Conservation (phyloP, 345 rosid genomes). For the Cardiospermum halicacabum region DNA sequence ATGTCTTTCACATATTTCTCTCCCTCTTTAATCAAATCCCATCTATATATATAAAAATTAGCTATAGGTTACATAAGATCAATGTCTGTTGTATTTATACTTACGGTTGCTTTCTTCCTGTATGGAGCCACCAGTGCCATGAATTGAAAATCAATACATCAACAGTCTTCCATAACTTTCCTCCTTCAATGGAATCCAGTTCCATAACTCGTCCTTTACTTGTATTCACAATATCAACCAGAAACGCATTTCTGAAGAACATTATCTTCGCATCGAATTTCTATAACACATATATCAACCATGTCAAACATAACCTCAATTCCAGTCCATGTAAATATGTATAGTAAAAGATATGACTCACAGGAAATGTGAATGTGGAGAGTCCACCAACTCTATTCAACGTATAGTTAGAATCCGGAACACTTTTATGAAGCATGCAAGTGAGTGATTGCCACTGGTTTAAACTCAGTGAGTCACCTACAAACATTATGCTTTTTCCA, state of each 20-base stretch:
- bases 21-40: constrained; percentile 49
- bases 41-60: constrained; percentile 24
- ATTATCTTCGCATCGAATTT: constrained; percentile 34
- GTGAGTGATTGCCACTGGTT: constrained; percentile 93
- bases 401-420: constrained; percentile 31
- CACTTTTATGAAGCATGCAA: constrained; percentile 66
- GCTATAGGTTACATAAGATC: no score
- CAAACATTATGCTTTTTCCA: constrained; percentile 72
- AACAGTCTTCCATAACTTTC: constrained; percentile 43
- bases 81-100: not conserved
- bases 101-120: constrained; percentile 69
- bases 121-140: constrained; percentile 99
- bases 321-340: no score
- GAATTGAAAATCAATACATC: constrained; percentile 64
- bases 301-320: no score
- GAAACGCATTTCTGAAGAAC: constrained; percentile 67
- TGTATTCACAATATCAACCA: constrained; percentile 50
- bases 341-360: constrained; percentile 14
- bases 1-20: constrained; percentile 37
- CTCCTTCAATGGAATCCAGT: constrained; percentile 50
- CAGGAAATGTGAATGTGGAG: constrained; percentile 56
- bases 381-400: constrained; percentile 35
- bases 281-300: constrained; percentile 33
- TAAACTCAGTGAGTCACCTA: constrained; percentile 77
- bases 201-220: constrained; percentile 41